These are phyloP conservation scores for Colletotrichum lini DNA, from an alignment of 2,329 filamentous ascomycete genomes.

Conservation along the genomic window DNA sequence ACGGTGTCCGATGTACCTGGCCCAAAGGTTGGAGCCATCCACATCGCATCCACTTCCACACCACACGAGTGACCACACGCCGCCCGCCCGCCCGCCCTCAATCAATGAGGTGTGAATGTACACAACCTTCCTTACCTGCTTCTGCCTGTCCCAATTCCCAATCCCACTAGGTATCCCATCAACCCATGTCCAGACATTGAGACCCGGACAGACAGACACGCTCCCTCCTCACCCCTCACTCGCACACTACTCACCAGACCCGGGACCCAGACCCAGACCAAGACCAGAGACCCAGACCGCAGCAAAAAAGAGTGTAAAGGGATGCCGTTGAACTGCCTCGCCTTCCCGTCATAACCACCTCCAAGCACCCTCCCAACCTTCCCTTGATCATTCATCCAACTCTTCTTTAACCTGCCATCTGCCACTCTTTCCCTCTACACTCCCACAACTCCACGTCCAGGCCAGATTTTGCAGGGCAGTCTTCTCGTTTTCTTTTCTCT, in stretches of 20 bases:
- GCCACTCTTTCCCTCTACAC: slow-evolving; percentile 28
- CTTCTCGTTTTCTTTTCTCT: slow-evolving; percentile 42
- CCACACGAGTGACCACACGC: slow-evolving; percentile 12
- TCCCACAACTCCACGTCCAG: slow-evolving; percentile 35
- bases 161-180: slow-evolving; percentile 34
- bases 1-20: slow-evolving; percentile 5
- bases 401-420: slow-evolving; percentile 42
- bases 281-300: slow-evolving; percentile 37
- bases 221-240: slow-evolving; percentile 5
- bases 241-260: slow-evolving; percentile 20
- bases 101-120: slow-evolving; percentile 29
- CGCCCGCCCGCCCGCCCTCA: slow-evolving; percentile 29
- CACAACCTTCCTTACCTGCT: background rate
- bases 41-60: slow-evolving; percentile 31
- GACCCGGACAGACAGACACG: slow-evolving; percentile 20
- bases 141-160: slow-evolving; percentile 26
- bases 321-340: slow-evolving; percentile 41
- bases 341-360: slow-evolving; percentile 36
- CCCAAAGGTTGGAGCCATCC: slow-evolving; percentile 37
- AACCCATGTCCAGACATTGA: slow-evolving; percentile 37
- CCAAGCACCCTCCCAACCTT: slow-evolving; percentile 29
- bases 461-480: slow-evolving; percentile 37
- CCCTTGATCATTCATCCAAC: slow-evolving; percentile 35
- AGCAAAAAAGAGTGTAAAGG: slow-evolving; percentile 36
- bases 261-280: slow-evolving; percentile 35